Base-by-base conservation (phyloP, 345 rosid species). In the Eucalyptus erythrocorys region DNA sequence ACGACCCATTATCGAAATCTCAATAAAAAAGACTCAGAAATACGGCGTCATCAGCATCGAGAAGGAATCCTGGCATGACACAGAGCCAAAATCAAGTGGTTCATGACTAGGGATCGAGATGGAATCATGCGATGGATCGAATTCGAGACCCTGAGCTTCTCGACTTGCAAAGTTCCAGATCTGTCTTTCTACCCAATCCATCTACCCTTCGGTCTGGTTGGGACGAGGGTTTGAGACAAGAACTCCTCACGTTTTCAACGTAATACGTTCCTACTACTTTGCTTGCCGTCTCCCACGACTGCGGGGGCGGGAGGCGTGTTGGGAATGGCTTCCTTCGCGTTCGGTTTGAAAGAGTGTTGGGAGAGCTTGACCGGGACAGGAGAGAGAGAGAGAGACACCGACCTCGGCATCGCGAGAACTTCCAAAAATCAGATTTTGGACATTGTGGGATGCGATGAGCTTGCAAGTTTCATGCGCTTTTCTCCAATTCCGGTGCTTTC, bases 91-190 rank as follows among this genome's bases (percentile, higher is more conserved):
- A n/a, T n/a, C n/a, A n/a, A n/a, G n/a, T n/a, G n/a, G n/a, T n/a
- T n/a, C n/a, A n/a, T n/a, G n/a, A n/a, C n/a, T n/a, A n/a, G 8
- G 12, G 40, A 22, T 34, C 24, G 42, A 68, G 24, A 7, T n/a
- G 21, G 10, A 64, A n/a, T n/a, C 40, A 8, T 14, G 8, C 2
- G 43, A 17, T 4, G 13, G 2, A 68, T 68, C 42, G 80, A 34
- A 17, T 34, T 17, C 4, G 43, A 34, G 9, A 68, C 45, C 81
- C 45, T 2, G 45, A 71, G 13, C 26, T 34, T 71, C 26, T 34
- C 26, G 26, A 37, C 4, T 34, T 2, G 26, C 42, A 34, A 17
- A 32, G 3, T 15, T 8, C 24, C 43, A 30, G 3, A 0, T 6
- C 42, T n/a, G 43, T 34, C 80, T 34, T 34, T 17, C 24, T 34